A percentile compares a stretch with the other conserved stretches of the same genome.
These are phyloP conservation scores for Suhomyces panamericanus DNA, from an alignment of 1,139 yeast genomes.

Conservation along the genomic window DNA sequence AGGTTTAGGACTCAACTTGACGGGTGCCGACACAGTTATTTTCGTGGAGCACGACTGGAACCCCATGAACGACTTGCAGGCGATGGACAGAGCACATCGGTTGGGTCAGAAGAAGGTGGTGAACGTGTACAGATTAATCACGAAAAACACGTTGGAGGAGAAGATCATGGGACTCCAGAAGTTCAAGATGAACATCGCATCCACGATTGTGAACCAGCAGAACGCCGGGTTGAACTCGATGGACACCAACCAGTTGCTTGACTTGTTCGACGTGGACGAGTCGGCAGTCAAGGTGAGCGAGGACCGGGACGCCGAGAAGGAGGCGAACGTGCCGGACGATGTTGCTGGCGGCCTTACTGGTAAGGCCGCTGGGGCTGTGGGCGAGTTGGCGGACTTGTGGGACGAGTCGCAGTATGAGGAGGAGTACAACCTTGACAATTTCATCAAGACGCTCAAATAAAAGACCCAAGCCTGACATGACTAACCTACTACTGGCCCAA, in stretches of 20 bases:
- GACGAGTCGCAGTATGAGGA: slow-evolving; percentile 95
- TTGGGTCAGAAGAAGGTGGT: slow-evolving; percentile 98
- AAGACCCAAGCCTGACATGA: not conserved
- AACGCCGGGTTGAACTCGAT: slow-evolving; percentile 91
- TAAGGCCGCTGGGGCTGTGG: slow-evolving; percentile 71
- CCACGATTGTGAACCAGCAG: slow-evolving; percentile 94
- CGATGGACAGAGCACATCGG: slow-evolving; percentile 99
- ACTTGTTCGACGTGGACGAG: slow-evolving; percentile 78
- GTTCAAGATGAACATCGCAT: slow-evolving; percentile 96
- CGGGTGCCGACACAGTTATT: slow-evolving; percentile 98
- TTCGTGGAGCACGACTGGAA: slow-evolving; percentile 99
- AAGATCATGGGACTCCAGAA: slow-evolving; percentile 98
- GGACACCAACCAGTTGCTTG: slow-evolving; percentile 94
- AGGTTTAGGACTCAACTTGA: slow-evolving; percentile 92
- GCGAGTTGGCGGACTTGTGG: slow-evolving; percentile 94
- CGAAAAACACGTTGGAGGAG: slow-evolving; percentile 91
- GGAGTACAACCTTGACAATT: slow-evolving; percentile 90
- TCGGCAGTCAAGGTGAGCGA: slow-evolving; percentile 42
- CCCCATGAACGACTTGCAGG: slow-evolving; percentile 98
- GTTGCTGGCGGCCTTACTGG: slow-evolving; percentile 63
- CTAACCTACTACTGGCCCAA: too few species aligned
- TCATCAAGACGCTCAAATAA: slow-evolving; percentile 73
- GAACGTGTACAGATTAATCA: slow-evolving; percentile 87
- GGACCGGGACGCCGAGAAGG: slow-evolving; percentile 31
- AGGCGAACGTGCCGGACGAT: slow-evolving; percentile 46